Conservation (phyloP, 1,139 yeast genomes). For the Taphrina confusa region DNA sequence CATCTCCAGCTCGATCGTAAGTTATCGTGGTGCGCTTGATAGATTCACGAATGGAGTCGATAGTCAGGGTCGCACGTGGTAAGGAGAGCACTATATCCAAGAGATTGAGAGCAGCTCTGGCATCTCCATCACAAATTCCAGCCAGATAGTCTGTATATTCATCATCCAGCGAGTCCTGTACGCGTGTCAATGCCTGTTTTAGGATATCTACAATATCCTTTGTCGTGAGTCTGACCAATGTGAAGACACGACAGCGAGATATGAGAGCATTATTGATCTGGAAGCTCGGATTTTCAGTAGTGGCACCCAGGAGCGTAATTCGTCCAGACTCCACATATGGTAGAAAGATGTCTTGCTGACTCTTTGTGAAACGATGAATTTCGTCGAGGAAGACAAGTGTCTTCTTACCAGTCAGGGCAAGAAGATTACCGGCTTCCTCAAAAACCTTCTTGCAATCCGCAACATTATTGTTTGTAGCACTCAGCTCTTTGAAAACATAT, state of each 20-base stretch:
- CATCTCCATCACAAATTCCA: constrained; percentile 83
- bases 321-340: constrained; percentile 51
- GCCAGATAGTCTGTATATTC: constrained; percentile 71
- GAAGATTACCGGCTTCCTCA: constrained; percentile 70
- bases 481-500: constrained; percentile 72
- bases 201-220: constrained; percentile 63
- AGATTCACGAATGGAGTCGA: constrained; percentile 50
- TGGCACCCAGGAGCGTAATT: constrained; percentile 71
- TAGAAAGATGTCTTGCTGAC: constrained; percentile 76
- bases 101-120: constrained; percentile 75
- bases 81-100: constrained; percentile 56
- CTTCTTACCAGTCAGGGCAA: constrained; percentile 62
- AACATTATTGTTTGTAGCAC: constrained; percentile 79
- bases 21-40: constrained; percentile 59
- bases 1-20: constrained; percentile 86
- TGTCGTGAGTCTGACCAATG: constrained; percentile 62
- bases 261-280: constrained; percentile 82
- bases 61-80: constrained; percentile 9
- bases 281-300: constrained; percentile 95
- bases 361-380: constrained; percentile 78
- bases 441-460: constrained; percentile 71
- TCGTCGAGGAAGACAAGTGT: constrained; percentile 89
- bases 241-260: constrained; percentile 85
- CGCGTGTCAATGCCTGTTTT: constrained; percentile 53
- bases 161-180: constrained; percentile 41